Percentiles rank a stretch among this genome's conserved stretches.
phyloP scores from a whole-genome alignment of 768 basidiomycete species.

The Russula sp. region DNA sequence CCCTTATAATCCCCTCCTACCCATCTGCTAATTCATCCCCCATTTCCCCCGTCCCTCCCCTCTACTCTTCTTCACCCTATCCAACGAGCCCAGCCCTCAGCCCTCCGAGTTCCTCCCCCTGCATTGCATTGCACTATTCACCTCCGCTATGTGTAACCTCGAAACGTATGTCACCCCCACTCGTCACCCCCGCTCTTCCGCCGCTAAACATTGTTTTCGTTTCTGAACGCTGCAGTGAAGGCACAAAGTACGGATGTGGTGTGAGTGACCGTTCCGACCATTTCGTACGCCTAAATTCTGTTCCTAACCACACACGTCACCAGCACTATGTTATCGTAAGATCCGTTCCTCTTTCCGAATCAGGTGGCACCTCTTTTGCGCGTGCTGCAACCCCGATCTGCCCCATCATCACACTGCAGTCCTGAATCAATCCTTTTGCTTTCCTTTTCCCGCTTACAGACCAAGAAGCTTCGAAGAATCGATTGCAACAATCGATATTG shows the following conservation, averaged over 20 bases:
- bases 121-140: not conserved
- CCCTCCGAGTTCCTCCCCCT: too few species aligned
- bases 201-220: conserved; percentile 31
- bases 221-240: conserved; percentile 54
- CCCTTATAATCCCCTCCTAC: conserved; percentile 27
- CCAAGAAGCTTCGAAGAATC: conserved; percentile 47
- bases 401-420: conserved; percentile 21
- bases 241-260: conserved; percentile 72
- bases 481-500: conserved; percentile 54
- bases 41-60: not conserved
- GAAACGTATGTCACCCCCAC: conserved; percentile 39
- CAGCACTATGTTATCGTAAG: conserved; percentile 70
- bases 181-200: conserved; percentile 4
- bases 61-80: conserved; percentile 1
- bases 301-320: conserved; percentile 26
- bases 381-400: conserved; percentile 5
- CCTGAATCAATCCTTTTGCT: not conserved
- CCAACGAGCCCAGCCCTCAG: conserved; percentile 18
- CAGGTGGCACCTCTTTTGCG: conserved; percentile 16
- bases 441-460: conserved; percentile 39
- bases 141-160: conserved; percentile 40
- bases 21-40: conserved; percentile 24
- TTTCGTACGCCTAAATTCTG: conserved; percentile 32
- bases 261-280: conserved; percentile 34
- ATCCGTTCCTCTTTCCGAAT: conserved; percentile 29